phyloP scores from a whole-genome alignment of 225 moss, liverwort and hornwort species.

The Ulota crispa region DNA sequence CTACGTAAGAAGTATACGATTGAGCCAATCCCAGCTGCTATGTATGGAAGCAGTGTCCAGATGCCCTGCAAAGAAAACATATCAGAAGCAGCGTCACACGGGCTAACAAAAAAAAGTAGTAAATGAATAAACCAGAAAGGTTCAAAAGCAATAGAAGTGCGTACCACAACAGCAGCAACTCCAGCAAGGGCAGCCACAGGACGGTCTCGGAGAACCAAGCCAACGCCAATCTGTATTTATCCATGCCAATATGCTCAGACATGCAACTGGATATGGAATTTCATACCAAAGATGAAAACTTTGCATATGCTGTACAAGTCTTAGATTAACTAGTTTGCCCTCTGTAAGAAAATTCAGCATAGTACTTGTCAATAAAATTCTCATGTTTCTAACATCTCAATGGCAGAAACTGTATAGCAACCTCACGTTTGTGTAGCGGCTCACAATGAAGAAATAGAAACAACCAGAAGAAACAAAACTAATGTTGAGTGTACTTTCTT shows the following conservation, averaged over 20 bases:
- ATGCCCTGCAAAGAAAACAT: constrained; percentile 53
- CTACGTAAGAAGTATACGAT: constrained; percentile 40
- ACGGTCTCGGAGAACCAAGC: constrained; percentile 71
- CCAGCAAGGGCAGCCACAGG: constrained; percentile 86
- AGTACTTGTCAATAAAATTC: neutral
- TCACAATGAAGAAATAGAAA: neutral
- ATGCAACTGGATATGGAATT: neutral
- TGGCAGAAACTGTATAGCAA: neutral
- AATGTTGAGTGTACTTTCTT: neutral
- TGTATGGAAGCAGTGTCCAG: constrained; percentile 82
- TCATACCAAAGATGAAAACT: neutral
- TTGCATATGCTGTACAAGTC: neutral
- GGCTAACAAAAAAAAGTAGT: neutral
- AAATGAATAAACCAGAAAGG: neutral
- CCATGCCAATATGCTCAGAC: neutral
- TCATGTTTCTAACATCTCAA: neutral
- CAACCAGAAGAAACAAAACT: neutral
- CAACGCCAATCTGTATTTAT: constrained; percentile 60
- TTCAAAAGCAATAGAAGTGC: neutral
- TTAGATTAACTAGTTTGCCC: neutral
- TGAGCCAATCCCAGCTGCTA: constrained; percentile 61
- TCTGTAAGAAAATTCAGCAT: neutral
- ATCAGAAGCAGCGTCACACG: too few species aligned
- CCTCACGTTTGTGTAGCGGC: neutral
- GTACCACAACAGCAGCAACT: constrained; percentile 86